phyloP scores from a whole-genome alignment of 2,329 filamentous ascomycete genomes.

The Fusarium brachygibbosum region DNA sequence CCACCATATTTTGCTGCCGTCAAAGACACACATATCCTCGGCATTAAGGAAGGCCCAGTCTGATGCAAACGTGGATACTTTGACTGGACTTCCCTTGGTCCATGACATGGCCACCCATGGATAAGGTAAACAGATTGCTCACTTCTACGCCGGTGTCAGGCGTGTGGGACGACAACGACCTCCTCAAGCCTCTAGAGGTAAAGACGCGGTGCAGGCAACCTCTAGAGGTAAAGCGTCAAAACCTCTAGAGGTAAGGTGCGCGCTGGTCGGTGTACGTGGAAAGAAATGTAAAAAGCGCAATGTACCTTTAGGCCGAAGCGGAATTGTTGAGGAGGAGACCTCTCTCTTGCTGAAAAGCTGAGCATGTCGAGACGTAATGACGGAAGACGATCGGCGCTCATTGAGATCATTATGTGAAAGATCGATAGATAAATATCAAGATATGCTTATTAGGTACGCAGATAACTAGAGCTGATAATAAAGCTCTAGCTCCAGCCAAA shows the following conservation, averaged over 20 bases:
- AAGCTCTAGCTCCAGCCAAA: slow-evolving; percentile 39
- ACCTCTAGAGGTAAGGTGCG: slow-evolving; percentile 48
- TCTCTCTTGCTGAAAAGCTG: slow-evolving; percentile 36
- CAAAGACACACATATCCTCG: slow-evolving; percentile 45
- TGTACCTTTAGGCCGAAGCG: slow-evolving; percentile 46
- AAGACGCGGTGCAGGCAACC: slow-evolving; percentile 47
- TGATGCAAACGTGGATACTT: slow-evolving; percentile 48
- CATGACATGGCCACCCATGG: slow-evolving; percentile 47
- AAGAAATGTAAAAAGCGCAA: slow-evolving; percentile 44
- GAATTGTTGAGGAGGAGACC: slow-evolving; percentile 45
- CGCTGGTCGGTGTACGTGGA: slow-evolving; percentile 46
- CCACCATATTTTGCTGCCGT: slow-evolving; percentile 20
- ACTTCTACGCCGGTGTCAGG: slow-evolving; percentile 47
- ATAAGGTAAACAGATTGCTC: slow-evolving; percentile 39
- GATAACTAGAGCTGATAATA: slow-evolving; percentile 32
- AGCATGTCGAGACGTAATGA: slow-evolving; percentile 8
- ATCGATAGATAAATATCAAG: slow-evolving; percentile 36
- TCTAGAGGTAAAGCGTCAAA: slow-evolving; percentile 48
- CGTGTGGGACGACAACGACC: slow-evolving; percentile 45
- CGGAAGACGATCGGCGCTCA: slow-evolving; percentile 9
- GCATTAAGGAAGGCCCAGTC: slow-evolving; percentile 46
- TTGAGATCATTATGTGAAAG: slow-evolving; percentile 41
- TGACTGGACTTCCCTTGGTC: slow-evolving; percentile 50
- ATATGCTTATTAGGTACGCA: slow-evolving; percentile 20
- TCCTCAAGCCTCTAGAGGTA: slow-evolving; percentile 45